Conservation (phyloP, 495 filamentous ascomycete species). For the Podospora didyma region DNA sequence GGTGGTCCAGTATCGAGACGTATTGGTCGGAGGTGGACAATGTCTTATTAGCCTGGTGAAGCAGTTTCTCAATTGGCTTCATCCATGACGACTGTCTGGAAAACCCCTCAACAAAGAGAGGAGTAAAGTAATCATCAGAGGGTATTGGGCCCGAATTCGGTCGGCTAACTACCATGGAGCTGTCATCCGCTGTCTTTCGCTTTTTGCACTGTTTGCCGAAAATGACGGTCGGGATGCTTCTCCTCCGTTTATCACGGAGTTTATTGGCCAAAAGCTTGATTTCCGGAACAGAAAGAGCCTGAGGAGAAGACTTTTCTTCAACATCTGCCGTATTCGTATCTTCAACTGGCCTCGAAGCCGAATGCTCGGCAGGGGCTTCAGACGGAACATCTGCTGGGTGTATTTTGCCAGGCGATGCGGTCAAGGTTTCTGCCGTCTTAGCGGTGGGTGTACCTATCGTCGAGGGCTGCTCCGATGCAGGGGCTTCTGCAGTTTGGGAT, state of each 20-base stretch:
- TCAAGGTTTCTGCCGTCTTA: background rate
- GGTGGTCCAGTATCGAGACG: slow-evolving; percentile 72
- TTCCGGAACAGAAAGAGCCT: slow-evolving; percentile 34
- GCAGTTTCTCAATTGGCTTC: slow-evolving; percentile 61
- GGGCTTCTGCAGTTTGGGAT: background rate
- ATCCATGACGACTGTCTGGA: slow-evolving; percentile 53
- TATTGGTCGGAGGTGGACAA: slow-evolving; percentile 73
- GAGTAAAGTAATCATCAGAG: slow-evolving; percentile 72
- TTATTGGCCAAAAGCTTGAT: slow-evolving; percentile 53
- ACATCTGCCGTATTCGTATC: slow-evolving; percentile 6
- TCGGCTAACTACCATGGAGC: slow-evolving; percentile 28
- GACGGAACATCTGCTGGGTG: background rate
- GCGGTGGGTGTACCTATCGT: background rate
- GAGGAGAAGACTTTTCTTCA: slow-evolving; percentile 8
- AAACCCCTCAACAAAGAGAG: slow-evolving; percentile 72
- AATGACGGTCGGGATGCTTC: slow-evolving; percentile 72
- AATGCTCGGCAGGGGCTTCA: background rate
- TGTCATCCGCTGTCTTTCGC: slow-evolving; percentile 22
- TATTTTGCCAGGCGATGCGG: background rate
- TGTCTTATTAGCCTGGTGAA: slow-evolving; percentile 75
- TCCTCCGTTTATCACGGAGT: slow-evolving; percentile 58
- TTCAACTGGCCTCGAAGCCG: background rate
- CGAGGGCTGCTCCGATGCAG: background rate
- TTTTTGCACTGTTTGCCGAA: slow-evolving; percentile 59
- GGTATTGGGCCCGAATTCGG: slow-evolving; percentile 35